phyloP scores from a whole-genome alignment of 495 filamentous ascomycete species.

The Penicillium arizonense region DNA sequence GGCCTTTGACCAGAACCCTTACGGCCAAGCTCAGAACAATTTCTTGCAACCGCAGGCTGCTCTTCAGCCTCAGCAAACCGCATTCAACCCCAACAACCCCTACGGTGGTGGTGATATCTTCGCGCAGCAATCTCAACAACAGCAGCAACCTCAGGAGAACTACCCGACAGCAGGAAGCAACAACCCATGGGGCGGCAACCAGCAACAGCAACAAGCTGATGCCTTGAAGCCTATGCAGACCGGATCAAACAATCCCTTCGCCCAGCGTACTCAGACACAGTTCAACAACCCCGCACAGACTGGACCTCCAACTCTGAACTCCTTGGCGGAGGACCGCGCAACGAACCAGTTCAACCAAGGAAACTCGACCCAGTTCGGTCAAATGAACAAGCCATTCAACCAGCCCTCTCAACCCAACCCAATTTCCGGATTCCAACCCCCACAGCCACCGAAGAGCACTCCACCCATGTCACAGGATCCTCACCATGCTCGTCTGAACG shows the following conservation, averaged over 20 bases:
- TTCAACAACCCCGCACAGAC: slow-evolving; percentile 62
- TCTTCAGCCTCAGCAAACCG: slow-evolving; percentile 70
- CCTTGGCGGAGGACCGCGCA: slow-evolving; percentile 68
- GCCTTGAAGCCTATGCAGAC: slow-evolving; percentile 59
- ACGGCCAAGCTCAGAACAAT: slow-evolving; percentile 50
- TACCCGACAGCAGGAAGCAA: slow-evolving; percentile 72
- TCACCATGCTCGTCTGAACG: slow-evolving; percentile 83
- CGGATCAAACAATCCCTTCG: slow-evolving; percentile 97
- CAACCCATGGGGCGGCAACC: slow-evolving; percentile 65
- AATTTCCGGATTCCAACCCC: slow-evolving; percentile 51
- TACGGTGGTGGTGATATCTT: slow-evolving; percentile 52
- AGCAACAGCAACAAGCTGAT: slow-evolving; percentile 41
- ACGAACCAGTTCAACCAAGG: slow-evolving; percentile 50
- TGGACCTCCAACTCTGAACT: slow-evolving; percentile 63
- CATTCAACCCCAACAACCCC: slow-evolving; percentile 67
- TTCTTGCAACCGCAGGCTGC: slow-evolving; percentile 49
- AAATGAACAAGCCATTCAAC: slow-evolving; percentile 32
- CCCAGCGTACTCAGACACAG: slow-evolving; percentile 54
- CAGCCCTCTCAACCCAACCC: slow-evolving; percentile 41
- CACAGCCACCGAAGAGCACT: slow-evolving; percentile 44
- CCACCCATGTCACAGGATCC: slow-evolving; percentile 57
- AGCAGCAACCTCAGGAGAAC: slow-evolving; percentile 57
- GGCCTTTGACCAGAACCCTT: slow-evolving; percentile 58
- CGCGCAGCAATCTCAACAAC: slow-evolving; percentile 48
- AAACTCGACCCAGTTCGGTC: slow-evolving; percentile 50